phyloP scores from a whole-genome alignment of 306 rosid species.

The Cyamopsis tetragonoloba region DNA sequence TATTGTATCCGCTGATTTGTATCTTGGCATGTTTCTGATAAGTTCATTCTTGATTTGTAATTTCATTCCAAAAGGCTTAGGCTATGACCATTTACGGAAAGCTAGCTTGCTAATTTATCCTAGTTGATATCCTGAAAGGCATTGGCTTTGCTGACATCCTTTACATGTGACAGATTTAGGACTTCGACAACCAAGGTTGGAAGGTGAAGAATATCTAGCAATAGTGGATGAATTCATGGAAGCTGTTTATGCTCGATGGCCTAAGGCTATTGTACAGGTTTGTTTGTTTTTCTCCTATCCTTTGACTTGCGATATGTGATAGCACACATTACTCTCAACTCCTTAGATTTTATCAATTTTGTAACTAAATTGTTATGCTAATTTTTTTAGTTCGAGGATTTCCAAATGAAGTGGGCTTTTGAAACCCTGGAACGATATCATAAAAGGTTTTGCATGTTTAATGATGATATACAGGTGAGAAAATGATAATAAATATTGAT shows the following conservation, averaged over 20 bases:
- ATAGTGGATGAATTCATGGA: constrained; percentile 98
- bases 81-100: neutral
- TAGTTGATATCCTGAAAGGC: constrained; percentile 33
- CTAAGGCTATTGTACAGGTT: constrained; percentile 99
- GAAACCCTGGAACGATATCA: constrained; percentile 93
- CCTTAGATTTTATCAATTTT: constrained; percentile 19
- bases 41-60: constrained; percentile 15
- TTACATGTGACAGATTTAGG: constrained; percentile 84
- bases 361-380: constrained; percentile 32
- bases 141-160: constrained; percentile 32
- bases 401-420: constrained; percentile 99
- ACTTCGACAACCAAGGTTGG: constrained; percentile 95
- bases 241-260: constrained; percentile 95
- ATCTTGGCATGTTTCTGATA: neutral
- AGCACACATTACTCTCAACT: constrained; percentile 18
- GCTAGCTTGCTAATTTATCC: constrained; percentile 1
- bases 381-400: constrained; percentile 87
- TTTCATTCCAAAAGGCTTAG: constrained; percentile 7
- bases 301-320: constrained; percentile 28
- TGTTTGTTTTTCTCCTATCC: neutral
- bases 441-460: constrained; percentile 90
- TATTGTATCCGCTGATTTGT: neutral
- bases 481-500: constrained; percentile 18
- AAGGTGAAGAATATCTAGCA: constrained; percentile 92
- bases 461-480: constrained; percentile 96